Percentiles rank a stretch among this genome's conserved stretches.
Conservation (phyloP, 768 basidiomycete species). For the Boletus patriciae region DNA sequence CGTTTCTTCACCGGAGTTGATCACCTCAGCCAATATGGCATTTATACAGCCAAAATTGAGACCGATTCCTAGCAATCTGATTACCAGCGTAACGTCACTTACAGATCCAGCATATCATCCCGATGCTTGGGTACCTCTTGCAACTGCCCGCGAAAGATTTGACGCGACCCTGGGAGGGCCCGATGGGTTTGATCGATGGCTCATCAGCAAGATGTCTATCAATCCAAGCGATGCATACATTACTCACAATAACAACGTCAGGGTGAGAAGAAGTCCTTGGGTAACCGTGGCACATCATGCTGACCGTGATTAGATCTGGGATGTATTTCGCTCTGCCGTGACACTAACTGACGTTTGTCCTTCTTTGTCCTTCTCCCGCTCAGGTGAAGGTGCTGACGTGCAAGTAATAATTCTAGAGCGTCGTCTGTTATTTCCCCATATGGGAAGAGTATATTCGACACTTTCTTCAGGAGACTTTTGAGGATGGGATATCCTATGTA, state of each 20-base stretch:
- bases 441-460: constrained; percentile 59
- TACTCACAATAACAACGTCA: constrained; percentile 67
- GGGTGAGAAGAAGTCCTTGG: constrained; percentile 39
- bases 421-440: constrained; percentile 54
- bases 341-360: constrained; percentile 45
- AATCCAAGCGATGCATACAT: constrained; percentile 70
- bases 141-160: constrained; percentile 54
- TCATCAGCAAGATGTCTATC: constrained; percentile 58
- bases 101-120: constrained; percentile 43
- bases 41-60: constrained; percentile 53
- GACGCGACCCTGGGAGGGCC: constrained; percentile 53
- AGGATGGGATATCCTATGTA: constrained; percentile 70
- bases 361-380: background rate
- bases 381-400: background rate
- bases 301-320: constrained; percentile 59
- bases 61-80: constrained; percentile 40
- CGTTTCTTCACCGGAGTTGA: constrained; percentile 44
- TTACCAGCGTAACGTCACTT: constrained; percentile 27
- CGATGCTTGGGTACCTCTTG: constrained; percentile 54
- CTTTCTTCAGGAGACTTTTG: constrained; percentile 60
- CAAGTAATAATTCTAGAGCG: constrained; percentile 25
- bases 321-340: constrained; percentile 64
- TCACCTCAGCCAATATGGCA: constrained; percentile 44
- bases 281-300: background rate
- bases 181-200: constrained; percentile 69